These are phyloP conservation scores for Paxillus ammoniavirescens DNA, from an alignment of 768 basidiomycete species.

Conservation along the genomic window DNA sequence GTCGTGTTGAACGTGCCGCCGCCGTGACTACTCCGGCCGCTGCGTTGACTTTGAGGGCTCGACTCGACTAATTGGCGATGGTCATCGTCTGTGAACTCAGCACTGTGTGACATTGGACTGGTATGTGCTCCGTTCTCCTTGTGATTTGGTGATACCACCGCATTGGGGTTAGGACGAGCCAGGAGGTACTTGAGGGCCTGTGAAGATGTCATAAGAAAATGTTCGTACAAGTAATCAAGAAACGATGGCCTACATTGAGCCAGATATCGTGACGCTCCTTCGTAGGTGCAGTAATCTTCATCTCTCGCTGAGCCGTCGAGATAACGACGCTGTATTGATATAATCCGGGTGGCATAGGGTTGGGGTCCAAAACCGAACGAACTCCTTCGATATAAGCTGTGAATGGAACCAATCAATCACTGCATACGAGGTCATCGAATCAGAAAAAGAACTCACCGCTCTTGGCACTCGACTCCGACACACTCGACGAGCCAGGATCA, in stretches of 20 bases:
- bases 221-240: constrained; percentile 2
- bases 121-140: constrained; percentile 35
- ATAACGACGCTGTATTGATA: constrained; percentile 92
- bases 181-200: constrained; percentile 92
- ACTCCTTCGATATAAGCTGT: constrained; percentile 93
- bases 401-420: constrained; percentile 5
- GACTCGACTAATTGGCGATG: constrained; percentile 46
- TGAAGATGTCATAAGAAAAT: constrained; percentile 8
- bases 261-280: constrained; percentile 97
- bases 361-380: constrained; percentile 87
- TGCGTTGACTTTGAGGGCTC: constrained; percentile 76
- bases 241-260: constrained; percentile 65
- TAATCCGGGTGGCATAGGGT: constrained; percentile 93
- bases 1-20: constrained; percentile 73
- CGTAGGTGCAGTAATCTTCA: constrained; percentile 97
- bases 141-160: constrained; percentile 25
- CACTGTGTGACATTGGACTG: constrained; percentile 47
- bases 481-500: constrained; percentile 87
- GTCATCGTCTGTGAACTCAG: constrained; percentile 51
- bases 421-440: constrained; percentile 6
- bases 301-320: constrained; percentile 90
- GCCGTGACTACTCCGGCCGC: constrained; percentile 54
- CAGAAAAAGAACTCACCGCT: constrained; percentile 67
- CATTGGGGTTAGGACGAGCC: constrained; percentile 56
- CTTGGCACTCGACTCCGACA: constrained; percentile 92